Percentiles rank a stretch among this genome's conserved stretches.
These are phyloP conservation scores for Tilletia walkeri DNA, from an alignment of 1,284 basidiomycete genomes.

Conservation along the genomic window DNA sequence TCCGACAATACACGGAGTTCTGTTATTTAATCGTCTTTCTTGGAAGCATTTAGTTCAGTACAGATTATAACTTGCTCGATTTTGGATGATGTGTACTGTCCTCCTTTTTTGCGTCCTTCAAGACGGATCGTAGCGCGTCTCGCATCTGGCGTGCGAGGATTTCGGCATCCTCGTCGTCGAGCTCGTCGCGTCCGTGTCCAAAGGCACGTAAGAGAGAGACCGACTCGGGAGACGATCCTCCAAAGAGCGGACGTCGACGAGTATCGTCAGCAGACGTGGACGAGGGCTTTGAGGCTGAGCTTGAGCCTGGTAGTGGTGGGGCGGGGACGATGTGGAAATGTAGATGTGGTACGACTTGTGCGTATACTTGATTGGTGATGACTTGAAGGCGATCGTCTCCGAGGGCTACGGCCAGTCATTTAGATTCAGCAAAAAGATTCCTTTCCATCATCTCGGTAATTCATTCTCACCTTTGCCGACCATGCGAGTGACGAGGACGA, in stretches of 20 bases:
- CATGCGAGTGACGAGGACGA: slow-evolving; percentile 30
- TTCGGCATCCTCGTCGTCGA: slow-evolving; percentile 38
- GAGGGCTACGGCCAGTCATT: slow-evolving; percentile 23
- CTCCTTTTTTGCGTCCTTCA: slow-evolving; percentile 18
- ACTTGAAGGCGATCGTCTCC: slow-evolving; percentile 44
- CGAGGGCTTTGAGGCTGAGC: slow-evolving; percentile 16
- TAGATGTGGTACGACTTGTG: slow-evolving; percentile 75
- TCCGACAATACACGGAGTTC: too few species aligned
- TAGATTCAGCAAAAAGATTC: not conserved
- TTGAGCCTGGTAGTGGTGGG: slow-evolving; percentile 59
- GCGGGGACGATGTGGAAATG: slow-evolving; percentile 78
- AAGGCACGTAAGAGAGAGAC: slow-evolving; percentile 27
- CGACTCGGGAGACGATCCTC: slow-evolving; percentile 22
- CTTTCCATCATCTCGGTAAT: too few species aligned
- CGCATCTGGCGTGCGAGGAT: slow-evolving; percentile 11
- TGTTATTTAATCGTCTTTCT: not conserved
- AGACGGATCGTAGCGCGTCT: not conserved
- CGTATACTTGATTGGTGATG: slow-evolving; percentile 66
- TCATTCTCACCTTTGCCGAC: slow-evolving; percentile 31
- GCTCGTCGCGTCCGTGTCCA: slow-evolving; percentile 43
- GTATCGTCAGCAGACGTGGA: not conserved
- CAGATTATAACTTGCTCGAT: not conserved
- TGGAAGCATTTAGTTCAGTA: not conserved
- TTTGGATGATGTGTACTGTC: slow-evolving; percentile 19
- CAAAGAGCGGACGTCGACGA: not conserved